A percentile compares a stretch with the other conserved stretches of the same genome.
Evolutionary conservation across 148 eudicot genomes (phyloP).

Genomic region (Agrostemma githago): DNA sequence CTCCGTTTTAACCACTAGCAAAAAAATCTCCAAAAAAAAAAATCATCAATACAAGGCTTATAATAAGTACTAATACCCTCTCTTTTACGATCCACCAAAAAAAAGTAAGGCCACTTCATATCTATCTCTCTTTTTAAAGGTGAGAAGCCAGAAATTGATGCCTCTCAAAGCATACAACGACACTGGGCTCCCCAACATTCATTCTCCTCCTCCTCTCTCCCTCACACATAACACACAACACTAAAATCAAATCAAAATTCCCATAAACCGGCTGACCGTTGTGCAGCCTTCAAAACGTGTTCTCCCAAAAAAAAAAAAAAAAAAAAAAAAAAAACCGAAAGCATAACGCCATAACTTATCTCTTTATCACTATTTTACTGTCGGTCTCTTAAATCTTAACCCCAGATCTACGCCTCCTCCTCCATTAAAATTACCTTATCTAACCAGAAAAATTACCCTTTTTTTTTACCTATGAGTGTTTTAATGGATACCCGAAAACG

Average conservation of each 20-base stretch:
- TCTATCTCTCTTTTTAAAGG: neutral
- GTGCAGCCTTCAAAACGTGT: constrained; percentile 24
- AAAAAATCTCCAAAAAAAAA: too few relatives aligned
- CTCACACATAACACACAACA: neutral
- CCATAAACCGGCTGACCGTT: constrained; percentile 14
- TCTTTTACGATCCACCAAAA: too few relatives aligned
- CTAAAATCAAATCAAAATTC: neutral
- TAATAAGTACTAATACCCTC: too few relatives aligned
- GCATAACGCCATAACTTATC: neutral
- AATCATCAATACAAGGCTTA: too few relatives aligned
- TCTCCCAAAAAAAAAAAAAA: neutral
- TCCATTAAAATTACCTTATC: neutral
- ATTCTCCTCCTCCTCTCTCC: neutral
- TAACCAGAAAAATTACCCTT: neutral
- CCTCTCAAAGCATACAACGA: neutral
- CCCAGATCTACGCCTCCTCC: constrained; percentile 9
- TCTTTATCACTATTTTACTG: constrained; percentile 14
- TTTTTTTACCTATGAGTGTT: constrained; percentile 3
- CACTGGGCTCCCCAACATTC: neutral
- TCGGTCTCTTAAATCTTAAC: constrained; percentile 6
- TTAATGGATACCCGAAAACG: constrained; percentile 33
- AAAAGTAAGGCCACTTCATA: too few relatives aligned
- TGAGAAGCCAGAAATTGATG: neutral
- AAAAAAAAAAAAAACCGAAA: neutral
- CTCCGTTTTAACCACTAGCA: too few relatives aligned